A percentile compares a stretch with the other conserved stretches of the same genome.
These are phyloP conservation scores for Lachnellula willkommii DNA, from an alignment of 2,329 filamentous ascomycete genomes.

Conservation along the genomic window DNA sequence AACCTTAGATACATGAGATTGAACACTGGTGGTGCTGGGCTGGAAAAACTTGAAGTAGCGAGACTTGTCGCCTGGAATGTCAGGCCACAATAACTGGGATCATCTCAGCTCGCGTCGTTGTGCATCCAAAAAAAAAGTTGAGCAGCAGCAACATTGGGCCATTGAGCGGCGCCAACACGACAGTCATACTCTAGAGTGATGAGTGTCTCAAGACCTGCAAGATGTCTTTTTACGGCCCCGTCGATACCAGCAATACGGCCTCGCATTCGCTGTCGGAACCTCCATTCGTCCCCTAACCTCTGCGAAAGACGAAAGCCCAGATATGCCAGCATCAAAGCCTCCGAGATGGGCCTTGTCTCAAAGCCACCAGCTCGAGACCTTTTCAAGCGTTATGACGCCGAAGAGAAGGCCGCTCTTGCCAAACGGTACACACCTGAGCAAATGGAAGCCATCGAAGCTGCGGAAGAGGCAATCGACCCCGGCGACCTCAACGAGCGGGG, in stretches of 20 bases:
- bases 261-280: conserved; percentile 42
- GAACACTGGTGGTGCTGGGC: no score
- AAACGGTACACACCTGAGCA: conserved; percentile 75
- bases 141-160: conserved; percentile 17
- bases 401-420: conserved; percentile 57
- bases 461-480: conserved; percentile 69
- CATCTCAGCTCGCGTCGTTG: no score
- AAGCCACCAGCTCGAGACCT: conserved; percentile 34
- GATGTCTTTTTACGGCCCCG: conserved; percentile 46
- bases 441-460: conserved; percentile 73
- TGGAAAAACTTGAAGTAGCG: no score
- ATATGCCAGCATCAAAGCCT: conserved; percentile 35
- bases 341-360: conserved; percentile 28
- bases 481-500: conserved; percentile 71
- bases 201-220: conserved; percentile 43
- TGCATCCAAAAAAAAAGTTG: background rate
- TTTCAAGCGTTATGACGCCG: conserved; percentile 60
- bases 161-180: conserved; percentile 20
- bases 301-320: conserved; percentile 35
- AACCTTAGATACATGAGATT: no score
- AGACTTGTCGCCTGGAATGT: no score
- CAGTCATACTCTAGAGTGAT: conserved; percentile 31
- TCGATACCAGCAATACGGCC: conserved; percentile 36
- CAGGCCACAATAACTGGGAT: no score
- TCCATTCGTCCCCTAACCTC: conserved; percentile 40